Conservation (phyloP, 2,329 filamentous ascomycete species). For the Truncatella angustata region DNA sequence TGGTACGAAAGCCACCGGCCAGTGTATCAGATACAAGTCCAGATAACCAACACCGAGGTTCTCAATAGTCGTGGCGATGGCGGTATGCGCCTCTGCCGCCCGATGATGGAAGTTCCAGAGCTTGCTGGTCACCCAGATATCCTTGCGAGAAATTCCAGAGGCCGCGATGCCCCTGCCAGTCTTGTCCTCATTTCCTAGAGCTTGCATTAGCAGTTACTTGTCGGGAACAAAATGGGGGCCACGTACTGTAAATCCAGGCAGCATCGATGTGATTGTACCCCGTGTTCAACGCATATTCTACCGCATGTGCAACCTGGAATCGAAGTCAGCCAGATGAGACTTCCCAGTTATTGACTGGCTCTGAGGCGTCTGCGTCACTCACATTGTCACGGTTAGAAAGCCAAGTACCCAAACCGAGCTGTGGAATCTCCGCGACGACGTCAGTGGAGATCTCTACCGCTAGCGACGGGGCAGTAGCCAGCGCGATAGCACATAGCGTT, state of each 20-base stretch:
- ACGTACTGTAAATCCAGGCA: slow-evolving; percentile 26
- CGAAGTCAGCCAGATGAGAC: too few relatives aligned
- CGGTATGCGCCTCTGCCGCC: slow-evolving; percentile 36
- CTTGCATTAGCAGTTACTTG: neutral
- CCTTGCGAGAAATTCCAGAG: slow-evolving; percentile 48
- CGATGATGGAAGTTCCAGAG: slow-evolving; percentile 30
- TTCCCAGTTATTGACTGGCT: too few relatives aligned
- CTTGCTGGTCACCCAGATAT: slow-evolving; percentile 48
- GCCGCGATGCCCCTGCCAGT: slow-evolving; percentile 46
- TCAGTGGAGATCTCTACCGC: neutral
- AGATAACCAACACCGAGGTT: slow-evolving; percentile 48
- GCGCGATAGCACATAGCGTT: neutral
- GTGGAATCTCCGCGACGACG: slow-evolving; percentile 22
- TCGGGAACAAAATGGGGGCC: neutral
- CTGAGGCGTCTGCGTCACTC: neutral
- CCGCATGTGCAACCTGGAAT: slow-evolving; percentile 24
- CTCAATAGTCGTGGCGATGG: slow-evolving; percentile 44
- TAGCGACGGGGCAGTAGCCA: neutral
- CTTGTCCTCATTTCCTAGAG: slow-evolving; percentile 43
- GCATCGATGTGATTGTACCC: slow-evolving; percentile 29
- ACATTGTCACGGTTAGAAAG: slow-evolving; percentile 25
- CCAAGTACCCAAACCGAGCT: slow-evolving; percentile 29
- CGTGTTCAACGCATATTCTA: slow-evolving; percentile 24
- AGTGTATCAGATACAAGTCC: slow-evolving; percentile 51
- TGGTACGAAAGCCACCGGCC: slow-evolving; percentile 34